Percentiles rank a stretch among this genome's conserved stretches.
Conservation (phyloP, 2,329 filamentous ascomycete species). For the Fusarium fujikuroi region DNA sequence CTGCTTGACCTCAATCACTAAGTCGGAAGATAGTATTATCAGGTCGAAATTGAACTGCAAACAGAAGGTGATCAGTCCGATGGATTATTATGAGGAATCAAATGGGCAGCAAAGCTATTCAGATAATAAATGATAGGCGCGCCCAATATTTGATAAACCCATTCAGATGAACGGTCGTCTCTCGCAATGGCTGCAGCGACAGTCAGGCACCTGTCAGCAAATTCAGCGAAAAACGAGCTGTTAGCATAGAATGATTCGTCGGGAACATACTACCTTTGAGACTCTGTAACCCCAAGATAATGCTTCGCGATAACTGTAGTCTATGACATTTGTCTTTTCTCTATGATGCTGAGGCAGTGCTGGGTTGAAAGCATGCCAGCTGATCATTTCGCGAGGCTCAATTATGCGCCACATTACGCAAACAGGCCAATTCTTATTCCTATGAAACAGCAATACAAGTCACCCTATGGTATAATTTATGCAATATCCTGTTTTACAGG, state of each 20-base stretch:
- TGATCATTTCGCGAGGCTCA: fast-evolving
- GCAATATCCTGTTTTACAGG: too few species aligned
- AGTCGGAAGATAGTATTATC: too few species aligned
- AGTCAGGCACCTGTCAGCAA: too few species aligned
- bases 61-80: too few species aligned
- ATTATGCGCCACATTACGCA: fast-evolving
- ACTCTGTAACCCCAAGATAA: background rate
- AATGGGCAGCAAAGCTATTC: too few species aligned
- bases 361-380: fast-evolving
- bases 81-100: too few species aligned
- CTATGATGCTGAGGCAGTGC: background rate
- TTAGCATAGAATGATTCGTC: too few species aligned
- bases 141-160: fast-evolving
- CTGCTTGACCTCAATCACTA: too few species aligned
- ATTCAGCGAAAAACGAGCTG: background rate
- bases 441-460: fast-evolving
- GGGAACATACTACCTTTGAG: background rate
- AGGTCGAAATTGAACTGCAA: too few species aligned
- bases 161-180: too few species aligned
- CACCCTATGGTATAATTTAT: fast-evolving
- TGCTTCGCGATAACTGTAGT: fast-evolving
- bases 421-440: background rate
- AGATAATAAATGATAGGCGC: too few species aligned
- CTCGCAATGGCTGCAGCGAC: too few species aligned
- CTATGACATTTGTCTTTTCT: fast-evolving